These are phyloP conservation scores for Erigeron canadensis DNA, from an alignment of 129 eudicot genomes.

Conservation along the genomic window DNA sequence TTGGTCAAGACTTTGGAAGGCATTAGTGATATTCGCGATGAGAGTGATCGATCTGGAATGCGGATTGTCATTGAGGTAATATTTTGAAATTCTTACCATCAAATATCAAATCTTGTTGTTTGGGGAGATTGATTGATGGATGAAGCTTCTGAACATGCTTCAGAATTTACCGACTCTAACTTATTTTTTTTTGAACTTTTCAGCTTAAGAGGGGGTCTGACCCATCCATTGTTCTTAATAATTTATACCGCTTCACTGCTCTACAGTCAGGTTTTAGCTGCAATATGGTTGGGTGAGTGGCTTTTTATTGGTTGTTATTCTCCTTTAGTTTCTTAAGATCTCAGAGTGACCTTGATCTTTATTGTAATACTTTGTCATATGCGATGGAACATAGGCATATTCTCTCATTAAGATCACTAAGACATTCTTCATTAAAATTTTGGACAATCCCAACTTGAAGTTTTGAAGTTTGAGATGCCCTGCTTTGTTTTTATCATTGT, in stretches of 20 bases:
- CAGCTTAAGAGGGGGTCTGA: conserved; percentile 95
- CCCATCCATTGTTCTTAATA: conserved; percentile 83
- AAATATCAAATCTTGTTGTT: conserved; percentile 7
- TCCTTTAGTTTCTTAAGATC: neutral
- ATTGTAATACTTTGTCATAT: neutral
- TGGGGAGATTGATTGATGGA: conserved; percentile 6
- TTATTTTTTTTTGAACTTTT: conserved; percentile 5
- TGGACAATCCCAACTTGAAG: neutral
- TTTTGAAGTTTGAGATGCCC: neutral
- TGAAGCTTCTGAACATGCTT: neutral
- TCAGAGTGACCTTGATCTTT: neutral
- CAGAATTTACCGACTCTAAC: neutral
- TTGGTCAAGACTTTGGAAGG: conserved; percentile 72
- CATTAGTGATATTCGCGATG: conserved; percentile 95
- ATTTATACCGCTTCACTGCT: conserved; percentile 82
- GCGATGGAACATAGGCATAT: no score
- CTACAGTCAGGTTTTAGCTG: conserved; percentile 93
- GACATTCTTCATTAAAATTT: neutral
- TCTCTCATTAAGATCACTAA: neutral
- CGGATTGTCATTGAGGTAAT: conserved; percentile 95
- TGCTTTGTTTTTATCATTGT: neutral
- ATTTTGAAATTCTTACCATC: conserved; percentile 19
- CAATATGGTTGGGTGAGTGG: conserved; percentile 98
- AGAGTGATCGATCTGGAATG: conserved; percentile 98
- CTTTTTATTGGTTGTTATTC: conserved; percentile 7